Evolutionary conservation across 345 rosid species (phyloP).

Genomic region (Excoecaria cochinchinensis): DNA sequence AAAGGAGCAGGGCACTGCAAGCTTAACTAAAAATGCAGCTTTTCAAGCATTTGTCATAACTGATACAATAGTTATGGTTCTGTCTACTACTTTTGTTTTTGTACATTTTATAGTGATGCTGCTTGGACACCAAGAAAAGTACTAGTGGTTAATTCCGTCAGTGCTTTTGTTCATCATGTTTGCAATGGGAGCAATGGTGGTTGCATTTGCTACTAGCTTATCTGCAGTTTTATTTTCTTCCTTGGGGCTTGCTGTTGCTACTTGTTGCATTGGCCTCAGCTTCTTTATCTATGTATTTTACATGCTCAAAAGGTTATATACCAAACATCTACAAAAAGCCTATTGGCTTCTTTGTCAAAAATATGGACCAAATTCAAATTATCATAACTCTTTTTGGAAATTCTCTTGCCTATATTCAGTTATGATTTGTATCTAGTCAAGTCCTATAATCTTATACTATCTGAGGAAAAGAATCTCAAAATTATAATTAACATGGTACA

Average conservation of each 20-base stretch:
- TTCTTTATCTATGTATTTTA: neutral
- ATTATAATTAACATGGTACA: too few species aligned
- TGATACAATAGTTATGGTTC: slow-evolving; percentile 10
- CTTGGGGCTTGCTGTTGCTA: neutral
- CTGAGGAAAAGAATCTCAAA: too few species aligned
- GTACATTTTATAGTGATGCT: neutral
- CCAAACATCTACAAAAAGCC: too few species aligned
- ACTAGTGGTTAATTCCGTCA: neutral
- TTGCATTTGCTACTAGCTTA: neutral
- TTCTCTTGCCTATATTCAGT: too few species aligned
- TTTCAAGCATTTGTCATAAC: slow-evolving; percentile 1
- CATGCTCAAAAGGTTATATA: neutral
- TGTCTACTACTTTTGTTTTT: neutral
- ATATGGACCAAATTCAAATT: too few species aligned
- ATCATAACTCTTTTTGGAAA: too few species aligned
- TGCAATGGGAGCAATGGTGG: neutral
- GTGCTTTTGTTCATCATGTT: neutral
- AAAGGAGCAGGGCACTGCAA: neutral
- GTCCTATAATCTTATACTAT: too few species aligned
- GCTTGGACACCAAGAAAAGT: neutral
- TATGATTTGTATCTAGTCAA: too few species aligned
- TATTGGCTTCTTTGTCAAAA: too few species aligned
- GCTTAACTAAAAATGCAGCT: neutral
- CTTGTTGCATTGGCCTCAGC: neutral
- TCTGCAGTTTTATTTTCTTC: neutral